Percentiles rank a stretch among this genome's conserved stretches.
phyloP scores from a whole-genome alignment of 2,329 filamentous ascomycete genomes.

The Orbilia javanica region DNA sequence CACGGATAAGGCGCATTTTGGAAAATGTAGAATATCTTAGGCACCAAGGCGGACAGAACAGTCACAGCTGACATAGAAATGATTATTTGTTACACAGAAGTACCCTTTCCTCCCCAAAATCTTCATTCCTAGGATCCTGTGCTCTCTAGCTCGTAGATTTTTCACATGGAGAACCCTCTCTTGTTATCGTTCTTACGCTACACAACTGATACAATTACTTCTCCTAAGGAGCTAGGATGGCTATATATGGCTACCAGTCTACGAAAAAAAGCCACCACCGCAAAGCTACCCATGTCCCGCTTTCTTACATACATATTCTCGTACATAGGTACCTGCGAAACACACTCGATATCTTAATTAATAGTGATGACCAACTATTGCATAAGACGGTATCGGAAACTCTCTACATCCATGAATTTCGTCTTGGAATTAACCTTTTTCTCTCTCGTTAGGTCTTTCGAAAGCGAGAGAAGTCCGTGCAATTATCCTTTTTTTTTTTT shows the following conservation, averaged over 20 bases:
- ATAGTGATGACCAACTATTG: conserved; percentile 37
- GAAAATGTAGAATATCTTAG: conserved; percentile 5
- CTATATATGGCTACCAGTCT: not conserved
- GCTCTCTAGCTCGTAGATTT: not conserved
- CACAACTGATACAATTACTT: not conserved
- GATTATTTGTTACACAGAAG: conserved; percentile 11
- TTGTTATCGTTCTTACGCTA: not conserved
- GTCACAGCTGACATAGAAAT: conserved; percentile 30
- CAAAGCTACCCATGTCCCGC: conserved; percentile 17
- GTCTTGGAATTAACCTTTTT: conserved; percentile 19
- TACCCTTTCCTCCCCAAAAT: not conserved
- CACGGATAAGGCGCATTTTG: conserved; percentile 8
- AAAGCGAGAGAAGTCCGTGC: conserved; percentile 11
- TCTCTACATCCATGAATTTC: not conserved
- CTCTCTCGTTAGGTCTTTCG: not conserved
- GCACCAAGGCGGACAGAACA: conserved; percentile 30
- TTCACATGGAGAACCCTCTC: conserved; percentile 7
- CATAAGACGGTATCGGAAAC: conserved; percentile 30
- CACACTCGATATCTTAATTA: conserved; percentile 15
- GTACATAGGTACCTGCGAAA: conserved; percentile 27
- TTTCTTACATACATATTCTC: conserved; percentile 25
- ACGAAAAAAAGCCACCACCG: not conserved
- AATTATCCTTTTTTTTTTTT: not conserved
- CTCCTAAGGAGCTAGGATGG: not conserved
- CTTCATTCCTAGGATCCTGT: not conserved